A percentile compares a stretch with the other conserved stretches of the same genome.
phyloP scores from a whole-genome alignment of 345 rosid genomes.

The Moricandia moricandioides region DNA sequence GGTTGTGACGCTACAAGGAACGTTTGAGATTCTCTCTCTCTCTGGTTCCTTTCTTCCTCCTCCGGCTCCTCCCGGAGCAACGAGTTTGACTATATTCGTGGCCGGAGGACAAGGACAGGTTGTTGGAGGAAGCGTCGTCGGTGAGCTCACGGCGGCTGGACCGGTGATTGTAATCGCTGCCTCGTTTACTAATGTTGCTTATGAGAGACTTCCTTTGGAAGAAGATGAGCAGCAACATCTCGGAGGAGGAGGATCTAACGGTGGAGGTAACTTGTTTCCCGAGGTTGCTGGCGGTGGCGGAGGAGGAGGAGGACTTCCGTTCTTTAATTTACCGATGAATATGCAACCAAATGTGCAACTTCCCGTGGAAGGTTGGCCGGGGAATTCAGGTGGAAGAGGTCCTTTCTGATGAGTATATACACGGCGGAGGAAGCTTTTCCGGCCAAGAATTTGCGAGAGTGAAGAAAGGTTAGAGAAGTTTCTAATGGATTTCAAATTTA shows the following conservation, averaged over 20 bases:
- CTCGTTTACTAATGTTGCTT: conserved; percentile 93
- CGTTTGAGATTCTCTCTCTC: conserved; percentile 89
- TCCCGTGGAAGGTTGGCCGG: conserved; percentile 91
- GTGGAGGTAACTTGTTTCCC: conserved; percentile 36
- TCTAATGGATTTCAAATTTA: conserved; percentile 25
- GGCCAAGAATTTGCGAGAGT: conserved; percentile 24
- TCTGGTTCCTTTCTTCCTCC: conserved; percentile 95
- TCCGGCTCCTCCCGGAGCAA: conserved; percentile 97
- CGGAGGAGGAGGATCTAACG: conserved; percentile 33
- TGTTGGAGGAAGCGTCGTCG: conserved; percentile 92
- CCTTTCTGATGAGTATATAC: conserved; percentile 38
- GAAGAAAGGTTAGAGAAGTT: conserved; percentile 38
- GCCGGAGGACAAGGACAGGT: conserved; percentile 98
- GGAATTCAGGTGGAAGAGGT: conserved; percentile 64
- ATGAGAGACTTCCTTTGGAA: conserved; percentile 90
- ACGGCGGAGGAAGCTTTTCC: conserved; percentile 27
- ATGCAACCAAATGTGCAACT: conserved; percentile 66
- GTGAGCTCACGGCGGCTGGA: conserved; percentile 92
- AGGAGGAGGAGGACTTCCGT: conserved; percentile 83
- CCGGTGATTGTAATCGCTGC: conserved; percentile 95
- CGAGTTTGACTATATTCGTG: conserved; percentile 83
- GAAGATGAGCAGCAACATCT: conserved; percentile 71
- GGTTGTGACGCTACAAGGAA: conserved; percentile 83
- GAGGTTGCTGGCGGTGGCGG: conserved; percentile 39
- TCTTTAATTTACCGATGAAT: conserved; percentile 81